These are phyloP conservation scores for Rhazya stricta DNA, from an alignment of 257 asterid genomes.

Conservation along the genomic window DNA sequence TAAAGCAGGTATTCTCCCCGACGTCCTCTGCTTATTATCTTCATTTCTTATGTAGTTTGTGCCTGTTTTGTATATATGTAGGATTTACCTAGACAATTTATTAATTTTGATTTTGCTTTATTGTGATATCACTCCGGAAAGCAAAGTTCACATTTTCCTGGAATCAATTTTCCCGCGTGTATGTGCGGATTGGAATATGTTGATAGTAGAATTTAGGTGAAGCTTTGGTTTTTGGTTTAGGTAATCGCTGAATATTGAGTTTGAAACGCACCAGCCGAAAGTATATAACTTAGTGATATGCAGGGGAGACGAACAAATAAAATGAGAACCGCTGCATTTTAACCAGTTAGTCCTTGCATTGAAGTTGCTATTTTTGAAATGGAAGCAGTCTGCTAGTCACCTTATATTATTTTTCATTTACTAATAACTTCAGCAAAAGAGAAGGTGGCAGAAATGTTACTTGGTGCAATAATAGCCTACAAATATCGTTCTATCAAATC, in stretches of 20 bases:
- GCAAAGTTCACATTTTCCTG: too few species aligned
- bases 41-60: neutral
- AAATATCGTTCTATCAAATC: neutral
- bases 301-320: neutral
- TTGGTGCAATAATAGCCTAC: neutral
- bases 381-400: neutral
- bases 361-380: neutral
- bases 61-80: neutral
- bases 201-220: too few species aligned
- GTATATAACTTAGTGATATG: neutral
- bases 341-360: too few species aligned
- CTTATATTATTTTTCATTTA: neutral
- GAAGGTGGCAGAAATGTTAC: neutral
- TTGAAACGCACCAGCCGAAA: neutral
- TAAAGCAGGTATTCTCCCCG: slow-evolving; percentile 29
- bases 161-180: too few species aligned
- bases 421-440: neutral
- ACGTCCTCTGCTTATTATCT: neutral
- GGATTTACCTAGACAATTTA: too few species aligned
- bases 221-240: neutral
- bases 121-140: too few species aligned
- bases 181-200: too few species aligned
- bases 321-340: neutral
- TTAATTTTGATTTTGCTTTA: too few species aligned
- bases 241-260: neutral